Evolutionary conservation across 2,329 filamentous ascomycete genomes (phyloP).

Genomic region (Neofusicoccum umdonicola): DNA sequence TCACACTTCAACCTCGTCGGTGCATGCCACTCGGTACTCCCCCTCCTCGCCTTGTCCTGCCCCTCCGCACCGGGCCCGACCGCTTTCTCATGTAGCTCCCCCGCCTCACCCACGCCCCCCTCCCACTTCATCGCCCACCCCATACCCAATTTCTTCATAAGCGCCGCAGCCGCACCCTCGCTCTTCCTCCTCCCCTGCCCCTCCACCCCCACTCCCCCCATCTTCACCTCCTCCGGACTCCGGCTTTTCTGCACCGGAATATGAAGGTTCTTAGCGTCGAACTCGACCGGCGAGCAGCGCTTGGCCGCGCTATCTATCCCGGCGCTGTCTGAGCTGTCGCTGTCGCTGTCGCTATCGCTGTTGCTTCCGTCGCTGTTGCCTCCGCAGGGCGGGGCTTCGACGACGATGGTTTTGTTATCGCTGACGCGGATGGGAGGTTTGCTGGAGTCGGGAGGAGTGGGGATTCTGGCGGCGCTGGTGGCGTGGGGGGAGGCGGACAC

Average conservation of each 20-base stretch:
- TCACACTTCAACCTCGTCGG: slow-evolving; percentile 4
- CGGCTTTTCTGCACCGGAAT: neutral
- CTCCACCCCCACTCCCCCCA: neutral
- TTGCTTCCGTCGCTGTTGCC: neutral
- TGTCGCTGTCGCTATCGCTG: neutral
- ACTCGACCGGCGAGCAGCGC: neutral
- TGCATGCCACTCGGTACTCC: neutral
- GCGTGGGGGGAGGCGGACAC: neutral
- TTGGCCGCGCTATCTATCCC: neutral
- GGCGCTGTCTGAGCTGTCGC: neutral
- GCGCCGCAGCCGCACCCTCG: neutral
- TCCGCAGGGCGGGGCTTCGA: neutral
- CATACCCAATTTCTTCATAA: neutral
- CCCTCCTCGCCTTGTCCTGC: neutral
- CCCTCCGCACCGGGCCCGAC: neutral
- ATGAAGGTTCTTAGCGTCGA: neutral
- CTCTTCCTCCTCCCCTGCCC: neutral
- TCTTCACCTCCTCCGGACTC: neutral
- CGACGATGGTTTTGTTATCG: neutral
- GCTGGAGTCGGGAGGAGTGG: neutral
- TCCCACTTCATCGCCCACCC: neutral
- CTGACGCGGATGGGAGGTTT: too few relatives aligned
- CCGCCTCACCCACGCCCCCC: neutral
- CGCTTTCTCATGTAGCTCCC: neutral
- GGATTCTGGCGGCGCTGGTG: neutral